phyloP scores from a whole-genome alignment of 257 asterid genomes.

The Petunia secreta region DNA sequence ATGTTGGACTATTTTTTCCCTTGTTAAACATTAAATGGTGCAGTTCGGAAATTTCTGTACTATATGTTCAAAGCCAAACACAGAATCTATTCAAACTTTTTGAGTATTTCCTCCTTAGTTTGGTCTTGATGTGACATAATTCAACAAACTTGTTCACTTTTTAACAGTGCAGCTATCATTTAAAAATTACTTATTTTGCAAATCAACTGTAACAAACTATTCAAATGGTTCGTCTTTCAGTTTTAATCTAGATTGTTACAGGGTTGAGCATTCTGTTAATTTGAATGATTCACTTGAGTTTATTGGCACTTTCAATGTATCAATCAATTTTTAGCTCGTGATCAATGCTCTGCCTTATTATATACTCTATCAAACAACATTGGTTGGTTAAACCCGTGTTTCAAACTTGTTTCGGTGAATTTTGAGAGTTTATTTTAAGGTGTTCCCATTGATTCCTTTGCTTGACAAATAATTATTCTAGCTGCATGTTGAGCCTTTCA shows the following conservation, averaged over 20 bases:
- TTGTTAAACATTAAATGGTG: not conserved
- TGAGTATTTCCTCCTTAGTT: not conserved
- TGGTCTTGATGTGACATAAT: not conserved
- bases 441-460: not conserved
- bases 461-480: not conserved
- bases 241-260: not conserved
- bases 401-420: not conserved
- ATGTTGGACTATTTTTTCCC: not conserved
- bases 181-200: not conserved
- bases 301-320: not conserved
- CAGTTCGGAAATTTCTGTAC: not conserved
- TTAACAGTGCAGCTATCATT: too few species aligned
- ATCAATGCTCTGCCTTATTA: not conserved
- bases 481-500: not conserved
- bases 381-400: constrained; percentile 5
- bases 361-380: not conserved
- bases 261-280: not conserved
- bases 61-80: not conserved
- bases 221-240: not conserved
- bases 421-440: not conserved
- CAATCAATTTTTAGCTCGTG: not conserved
- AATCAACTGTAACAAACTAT: not conserved
- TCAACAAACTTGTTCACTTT: not conserved
- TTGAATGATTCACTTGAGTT: not conserved
- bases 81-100: not conserved